phyloP scores from a whole-genome alignment of 2,329 filamentous ascomycete species.

The Ophiocordyceps polyrhachis-furcata region DNA sequence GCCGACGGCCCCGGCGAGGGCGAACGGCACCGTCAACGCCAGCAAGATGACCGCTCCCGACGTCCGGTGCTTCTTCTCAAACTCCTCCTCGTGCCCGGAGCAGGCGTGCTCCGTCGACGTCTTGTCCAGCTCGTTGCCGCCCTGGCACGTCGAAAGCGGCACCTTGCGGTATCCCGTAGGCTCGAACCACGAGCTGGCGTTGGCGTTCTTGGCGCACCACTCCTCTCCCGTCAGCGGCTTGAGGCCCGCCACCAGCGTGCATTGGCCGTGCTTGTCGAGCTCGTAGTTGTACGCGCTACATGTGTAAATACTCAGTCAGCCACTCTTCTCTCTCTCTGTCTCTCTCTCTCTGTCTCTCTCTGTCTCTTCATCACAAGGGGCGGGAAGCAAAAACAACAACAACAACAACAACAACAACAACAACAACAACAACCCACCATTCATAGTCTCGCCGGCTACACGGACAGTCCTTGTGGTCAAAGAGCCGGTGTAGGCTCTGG shows the following conservation, averaged over 20 bases:
- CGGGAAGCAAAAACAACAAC: too few species aligned
- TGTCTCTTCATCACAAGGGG: too few species aligned
- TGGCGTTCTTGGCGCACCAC: constrained; percentile 41
- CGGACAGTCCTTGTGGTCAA: constrained; percentile 59
- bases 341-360: too few species aligned
- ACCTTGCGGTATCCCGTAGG: constrained; percentile 80
- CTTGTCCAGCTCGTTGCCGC: constrained; percentile 58
- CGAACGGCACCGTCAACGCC: constrained; percentile 59
- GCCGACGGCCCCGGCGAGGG: constrained; percentile 50
- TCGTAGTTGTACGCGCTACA: constrained; percentile 84
- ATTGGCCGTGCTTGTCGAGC: constrained; percentile 57
- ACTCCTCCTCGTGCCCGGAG: constrained; percentile 66
- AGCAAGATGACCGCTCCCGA: constrained; percentile 68
- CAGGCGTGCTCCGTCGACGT: constrained; percentile 38
- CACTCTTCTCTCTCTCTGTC: too few species aligned
- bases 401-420: too few species aligned
- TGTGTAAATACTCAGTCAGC: too few species aligned
- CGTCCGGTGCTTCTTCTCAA: constrained; percentile 47
- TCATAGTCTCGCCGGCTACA: constrained; percentile 81
- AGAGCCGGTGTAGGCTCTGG: constrained; percentile 48
- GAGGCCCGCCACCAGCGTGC: constrained; percentile 57
- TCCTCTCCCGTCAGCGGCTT: constrained; percentile 32
- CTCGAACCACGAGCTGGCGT: constrained; percentile 60
- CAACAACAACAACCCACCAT: too few species aligned
- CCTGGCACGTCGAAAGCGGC: constrained; percentile 70